phyloP scores from a whole-genome alignment of 805 yeast species.

The Millerozyma miso region DNA sequence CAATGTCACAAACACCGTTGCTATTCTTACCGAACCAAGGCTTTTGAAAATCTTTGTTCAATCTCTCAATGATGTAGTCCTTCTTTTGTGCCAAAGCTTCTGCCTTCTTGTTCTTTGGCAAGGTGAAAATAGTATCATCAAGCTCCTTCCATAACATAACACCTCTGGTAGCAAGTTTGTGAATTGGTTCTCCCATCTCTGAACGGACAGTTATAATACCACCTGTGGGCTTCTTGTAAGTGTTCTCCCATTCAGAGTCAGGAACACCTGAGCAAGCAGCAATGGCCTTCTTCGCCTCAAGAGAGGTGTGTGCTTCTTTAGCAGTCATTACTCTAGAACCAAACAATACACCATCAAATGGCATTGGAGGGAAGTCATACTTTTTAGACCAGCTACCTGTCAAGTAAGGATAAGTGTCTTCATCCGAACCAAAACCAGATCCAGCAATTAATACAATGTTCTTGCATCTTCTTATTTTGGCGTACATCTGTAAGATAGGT shows the following conservation, averaged over 20 bases:
- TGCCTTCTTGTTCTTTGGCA: slow-evolving; percentile 84
- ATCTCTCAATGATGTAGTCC: slow-evolving; percentile 76
- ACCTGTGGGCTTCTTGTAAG: slow-evolving; percentile 94
- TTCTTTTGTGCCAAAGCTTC: slow-evolving; percentile 79
- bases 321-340: slow-evolving; percentile 98
- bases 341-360: slow-evolving; percentile 93
- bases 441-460: slow-evolving; percentile 94
- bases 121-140: slow-evolving; percentile 86
- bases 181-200: slow-evolving; percentile 99
- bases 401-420: slow-evolving; percentile 94
- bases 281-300: slow-evolving; percentile 90
- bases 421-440: slow-evolving; percentile 96
- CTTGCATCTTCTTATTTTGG: slow-evolving; percentile 85
- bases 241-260: slow-evolving; percentile 86
- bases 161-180: slow-evolving; percentile 97
- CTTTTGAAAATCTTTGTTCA: slow-evolving; percentile 94
- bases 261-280: slow-evolving; percentile 87
- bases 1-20: slow-evolving; percentile 80
- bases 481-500: slow-evolving; percentile 92
- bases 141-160: slow-evolving; percentile 95
- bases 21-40: slow-evolving; percentile 92
- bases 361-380: slow-evolving; percentile 96
- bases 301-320: slow-evolving; percentile 90
- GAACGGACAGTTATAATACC: slow-evolving; percentile 95
- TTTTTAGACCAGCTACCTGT: slow-evolving; percentile 94